Evolutionary conservation across 73 alveolate species (phyloP).

Genomic region (Tetrahymena elliotti): DNA sequence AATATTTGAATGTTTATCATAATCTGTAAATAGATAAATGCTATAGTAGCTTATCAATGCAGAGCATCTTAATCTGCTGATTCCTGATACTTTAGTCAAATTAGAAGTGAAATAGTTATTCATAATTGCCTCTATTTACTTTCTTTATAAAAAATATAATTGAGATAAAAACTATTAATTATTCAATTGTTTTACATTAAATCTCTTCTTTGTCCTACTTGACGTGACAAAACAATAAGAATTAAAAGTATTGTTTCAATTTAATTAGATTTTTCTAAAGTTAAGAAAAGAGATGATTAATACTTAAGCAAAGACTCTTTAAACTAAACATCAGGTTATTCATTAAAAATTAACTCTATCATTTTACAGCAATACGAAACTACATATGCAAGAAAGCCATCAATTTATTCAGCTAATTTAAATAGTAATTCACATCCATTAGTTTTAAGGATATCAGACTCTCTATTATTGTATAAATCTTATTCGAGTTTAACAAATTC

Average conservation of each 20-base stretch:
- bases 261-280: not conserved
- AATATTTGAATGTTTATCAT: not conserved
- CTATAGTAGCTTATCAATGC: not conserved
- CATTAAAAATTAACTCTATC: not conserved
- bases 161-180: not conserved
- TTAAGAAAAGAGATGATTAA: not conserved
- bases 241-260: not conserved
- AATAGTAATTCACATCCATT: not conserved
- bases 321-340: not conserved
- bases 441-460: not conserved
- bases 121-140: not conserved
- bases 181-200: not conserved
- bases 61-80: not conserved
- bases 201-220: not conserved
- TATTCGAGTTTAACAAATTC: not conserved
- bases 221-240: not conserved
- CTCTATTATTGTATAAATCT: not conserved
- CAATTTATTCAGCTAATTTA: not conserved
- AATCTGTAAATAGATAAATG: not conserved
- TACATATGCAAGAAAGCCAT: not conserved
- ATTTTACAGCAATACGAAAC: not conserved
- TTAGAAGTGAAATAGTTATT: not conserved
- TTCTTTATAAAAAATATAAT: not conserved
- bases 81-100: not conserved
- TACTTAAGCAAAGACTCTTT: not conserved